Conservation (phyloP, 2,329 filamentous ascomycete species). For the Botrytis sinoallii region DNA sequence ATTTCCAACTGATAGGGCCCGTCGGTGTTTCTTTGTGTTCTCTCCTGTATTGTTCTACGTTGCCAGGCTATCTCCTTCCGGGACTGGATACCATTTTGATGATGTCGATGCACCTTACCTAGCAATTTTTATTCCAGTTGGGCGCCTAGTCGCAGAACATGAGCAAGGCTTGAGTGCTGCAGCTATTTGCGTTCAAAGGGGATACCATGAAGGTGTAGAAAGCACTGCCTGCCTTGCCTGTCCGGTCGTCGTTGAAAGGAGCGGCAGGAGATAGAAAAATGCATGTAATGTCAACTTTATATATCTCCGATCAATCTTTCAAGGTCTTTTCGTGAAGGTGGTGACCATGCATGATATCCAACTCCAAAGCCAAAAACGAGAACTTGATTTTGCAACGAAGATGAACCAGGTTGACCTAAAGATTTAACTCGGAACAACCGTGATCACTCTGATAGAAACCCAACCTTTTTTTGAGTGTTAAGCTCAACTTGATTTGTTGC, state of each 20-base stretch:
- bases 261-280: not conserved
- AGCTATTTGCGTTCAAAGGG: not conserved
- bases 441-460: not conserved
- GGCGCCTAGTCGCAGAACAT: not conserved
- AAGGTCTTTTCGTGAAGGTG: not conserved
- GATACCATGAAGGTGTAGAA: not conserved
- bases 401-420: not conserved
- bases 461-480: not conserved
- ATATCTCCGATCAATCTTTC: not conserved
- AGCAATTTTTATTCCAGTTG: not conserved
- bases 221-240: not conserved
- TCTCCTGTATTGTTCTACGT: not conserved
- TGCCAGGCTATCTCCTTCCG: not conserved
- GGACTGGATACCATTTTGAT: not conserved
- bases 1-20: not conserved
- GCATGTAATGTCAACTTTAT: not conserved
- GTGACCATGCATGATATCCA: not conserved
- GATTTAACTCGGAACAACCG: not conserved
- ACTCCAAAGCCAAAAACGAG: not conserved
- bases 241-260: not conserved
- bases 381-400: not conserved
- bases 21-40: not conserved
- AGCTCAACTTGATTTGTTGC: not conserved
- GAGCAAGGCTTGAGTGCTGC: not conserved
- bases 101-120: not conserved